These are phyloP conservation scores for Rutidosis leptorrhynchoides DNA, from an alignment of 129 eudicot species.

Conservation along the genomic window DNA sequence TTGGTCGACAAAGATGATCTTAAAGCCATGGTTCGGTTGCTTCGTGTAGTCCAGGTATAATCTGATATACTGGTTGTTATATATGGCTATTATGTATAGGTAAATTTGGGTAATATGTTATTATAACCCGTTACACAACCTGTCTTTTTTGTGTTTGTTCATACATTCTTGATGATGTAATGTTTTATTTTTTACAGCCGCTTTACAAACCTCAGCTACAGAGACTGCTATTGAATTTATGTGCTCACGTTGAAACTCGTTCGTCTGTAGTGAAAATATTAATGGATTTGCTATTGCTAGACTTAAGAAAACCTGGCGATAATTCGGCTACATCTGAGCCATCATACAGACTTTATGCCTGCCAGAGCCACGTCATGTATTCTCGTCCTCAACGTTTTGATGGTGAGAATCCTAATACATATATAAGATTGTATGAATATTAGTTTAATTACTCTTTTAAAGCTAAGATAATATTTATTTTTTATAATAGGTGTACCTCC, in stretches of 20 bases:
- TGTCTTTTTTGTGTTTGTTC: no score
- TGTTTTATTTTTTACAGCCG: slow-evolving; percentile 61
- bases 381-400: slow-evolving; percentile 90
- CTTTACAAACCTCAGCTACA: slow-evolving; percentile 79
- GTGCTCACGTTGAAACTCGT: slow-evolving; percentile 84
- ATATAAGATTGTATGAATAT: neutral
- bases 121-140: no score
- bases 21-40: slow-evolving; percentile 86
- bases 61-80: slow-evolving; percentile 7
- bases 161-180: no score
- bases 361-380: slow-evolving; percentile 89
- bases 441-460: neutral
- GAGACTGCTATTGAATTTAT: slow-evolving; percentile 86
- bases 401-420: slow-evolving; percentile 45
- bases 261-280: slow-evolving; percentile 64
- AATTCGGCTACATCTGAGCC: slow-evolving; percentile 52
- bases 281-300: slow-evolving; percentile 83
- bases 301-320: slow-evolving; percentile 51
- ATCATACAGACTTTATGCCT: slow-evolving; percentile 80
- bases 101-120: neutral
- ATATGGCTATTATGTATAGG: neutral
- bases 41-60: slow-evolving; percentile 90
- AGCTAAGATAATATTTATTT: neutral
- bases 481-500: slow-evolving; percentile 85
- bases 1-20: slow-evolving; percentile 83